Conservation (phyloP, 2,329 filamentous ascomycete species). For the Pseudogymnoascus sp. region DNA sequence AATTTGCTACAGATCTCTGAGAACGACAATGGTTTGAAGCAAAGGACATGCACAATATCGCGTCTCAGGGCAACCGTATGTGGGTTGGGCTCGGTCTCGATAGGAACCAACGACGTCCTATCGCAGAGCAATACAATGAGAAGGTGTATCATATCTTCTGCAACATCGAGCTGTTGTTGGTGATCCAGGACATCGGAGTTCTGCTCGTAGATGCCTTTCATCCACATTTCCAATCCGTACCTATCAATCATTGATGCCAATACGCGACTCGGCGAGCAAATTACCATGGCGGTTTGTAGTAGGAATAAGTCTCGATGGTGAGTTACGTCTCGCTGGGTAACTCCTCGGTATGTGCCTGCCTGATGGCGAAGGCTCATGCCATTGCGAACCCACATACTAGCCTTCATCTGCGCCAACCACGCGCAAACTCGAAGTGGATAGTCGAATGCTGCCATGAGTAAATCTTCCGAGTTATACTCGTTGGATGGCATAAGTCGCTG, state of each 20-base stretch:
- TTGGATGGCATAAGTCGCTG: slow-evolving; percentile 48
- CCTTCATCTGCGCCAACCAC: slow-evolving; percentile 97
- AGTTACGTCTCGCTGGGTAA: slow-evolving; percentile 82
- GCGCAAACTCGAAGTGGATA: slow-evolving; percentile 89
- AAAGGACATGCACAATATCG: slow-evolving; percentile 88
- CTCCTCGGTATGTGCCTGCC: slow-evolving; percentile 85
- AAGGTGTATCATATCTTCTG: slow-evolving; percentile 92
- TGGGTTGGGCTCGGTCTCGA: slow-evolving; percentile 58
- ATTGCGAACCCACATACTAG: slow-evolving; percentile 97
- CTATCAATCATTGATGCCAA: slow-evolving; percentile 86
- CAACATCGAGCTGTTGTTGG: slow-evolving; percentile 79
- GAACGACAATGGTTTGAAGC: slow-evolving; percentile 93
- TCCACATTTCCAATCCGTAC: slow-evolving; percentile 83
- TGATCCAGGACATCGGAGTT: slow-evolving; percentile 76
- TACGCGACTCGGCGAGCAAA: slow-evolving; percentile 76
- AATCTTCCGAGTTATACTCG: slow-evolving; percentile 63
- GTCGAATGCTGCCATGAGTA: slow-evolving; percentile 82
- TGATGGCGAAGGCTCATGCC: slow-evolving; percentile 94
- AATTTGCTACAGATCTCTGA: slow-evolving; percentile 83
- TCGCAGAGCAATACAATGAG: slow-evolving; percentile 88
- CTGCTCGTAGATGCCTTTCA: slow-evolving; percentile 71
- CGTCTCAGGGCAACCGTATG: slow-evolving; percentile 70
- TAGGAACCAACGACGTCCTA: slow-evolving; percentile 68
- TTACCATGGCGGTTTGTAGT: slow-evolving; percentile 80
- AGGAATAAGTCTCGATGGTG: slow-evolving; percentile 94